Conservation (phyloP, 1,284 basidiomycete species). For the Mixia osmundae region DNA sequence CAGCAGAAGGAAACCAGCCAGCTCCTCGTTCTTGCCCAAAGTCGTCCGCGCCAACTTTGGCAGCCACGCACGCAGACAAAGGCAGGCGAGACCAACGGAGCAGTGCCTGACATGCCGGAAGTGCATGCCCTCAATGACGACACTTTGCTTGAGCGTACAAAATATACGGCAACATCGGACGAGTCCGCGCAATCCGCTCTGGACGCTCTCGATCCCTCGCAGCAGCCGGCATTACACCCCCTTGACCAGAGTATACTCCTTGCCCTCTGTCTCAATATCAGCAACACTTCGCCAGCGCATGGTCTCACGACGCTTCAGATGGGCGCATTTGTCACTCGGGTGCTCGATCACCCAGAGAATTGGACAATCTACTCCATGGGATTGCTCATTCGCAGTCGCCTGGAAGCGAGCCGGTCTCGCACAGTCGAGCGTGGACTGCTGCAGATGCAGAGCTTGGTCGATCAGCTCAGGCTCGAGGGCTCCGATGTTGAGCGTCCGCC, state of each 20-base stretch:
- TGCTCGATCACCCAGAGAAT: slow-evolving; percentile 57
- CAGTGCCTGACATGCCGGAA: slow-evolving; percentile 33
- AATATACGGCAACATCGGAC: slow-evolving; percentile 38
- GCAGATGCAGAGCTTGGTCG: slow-evolving; percentile 75
- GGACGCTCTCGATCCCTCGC: slow-evolving; percentile 46
- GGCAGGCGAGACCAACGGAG: slow-evolving; percentile 9
- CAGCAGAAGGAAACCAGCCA: slow-evolving; percentile 68
- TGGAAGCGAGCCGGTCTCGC: slow-evolving; percentile 60
- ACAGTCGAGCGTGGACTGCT: slow-evolving; percentile 72
- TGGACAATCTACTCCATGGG: slow-evolving; percentile 92
- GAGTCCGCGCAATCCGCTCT: slow-evolving; percentile 22
- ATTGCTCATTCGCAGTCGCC: slow-evolving; percentile 62
- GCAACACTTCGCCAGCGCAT: slow-evolving; percentile 60
- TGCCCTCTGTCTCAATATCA: slow-evolving; percentile 65
- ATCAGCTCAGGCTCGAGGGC: slow-evolving; percentile 31
- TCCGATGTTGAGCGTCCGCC: slow-evolving; percentile 31
- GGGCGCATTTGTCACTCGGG: slow-evolving; percentile 63
- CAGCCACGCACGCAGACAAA: background rate
- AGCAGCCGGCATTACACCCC: slow-evolving; percentile 65
- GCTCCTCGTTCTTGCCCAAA: slow-evolving; percentile 73
- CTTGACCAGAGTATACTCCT: slow-evolving; percentile 78
- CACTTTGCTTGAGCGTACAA: slow-evolving; percentile 79
- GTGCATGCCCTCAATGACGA: slow-evolving; percentile 78
- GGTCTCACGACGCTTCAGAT: slow-evolving; percentile 75
- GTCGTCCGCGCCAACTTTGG: slow-evolving; percentile 28